Evolutionary conservation across 371 early-diverging fungal genomes (phyloP).

Genomic region (Mortierella sp.): DNA sequence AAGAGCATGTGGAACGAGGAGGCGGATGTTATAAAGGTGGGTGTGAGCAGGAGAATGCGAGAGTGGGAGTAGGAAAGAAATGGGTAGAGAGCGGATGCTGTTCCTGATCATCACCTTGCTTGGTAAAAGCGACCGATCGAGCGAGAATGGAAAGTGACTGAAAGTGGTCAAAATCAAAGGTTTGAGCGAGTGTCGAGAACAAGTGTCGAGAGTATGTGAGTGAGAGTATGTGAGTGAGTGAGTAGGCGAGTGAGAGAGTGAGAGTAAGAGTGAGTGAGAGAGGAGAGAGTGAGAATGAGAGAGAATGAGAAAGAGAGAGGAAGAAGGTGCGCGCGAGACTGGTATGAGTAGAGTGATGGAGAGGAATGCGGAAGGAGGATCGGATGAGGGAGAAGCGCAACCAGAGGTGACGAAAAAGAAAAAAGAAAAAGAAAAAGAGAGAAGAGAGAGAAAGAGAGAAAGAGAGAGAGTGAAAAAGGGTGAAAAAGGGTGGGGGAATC

Average conservation of each 20-base stretch:
- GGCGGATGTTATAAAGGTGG: no score
- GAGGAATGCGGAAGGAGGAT: no score
- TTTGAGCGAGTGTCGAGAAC: not conserved
- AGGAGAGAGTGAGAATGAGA: not conserved
- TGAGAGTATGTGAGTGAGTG: not conserved
- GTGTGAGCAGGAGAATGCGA: no score
- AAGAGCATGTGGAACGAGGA: no score
- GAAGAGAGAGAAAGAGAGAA: constrained; percentile 1
- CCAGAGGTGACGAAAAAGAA: not conserved
- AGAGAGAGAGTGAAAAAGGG: not conserved
- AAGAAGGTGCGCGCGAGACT: no score
- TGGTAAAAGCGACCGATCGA: not conserved
- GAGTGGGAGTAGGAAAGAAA: no score
- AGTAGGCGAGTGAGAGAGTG: not conserved
- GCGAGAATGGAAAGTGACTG: not conserved
- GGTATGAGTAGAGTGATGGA: no score
- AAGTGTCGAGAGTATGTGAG: not conserved
- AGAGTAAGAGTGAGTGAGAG: not conserved
- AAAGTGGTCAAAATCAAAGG: not conserved
- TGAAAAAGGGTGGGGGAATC: not conserved
- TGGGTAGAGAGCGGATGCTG: not conserved
- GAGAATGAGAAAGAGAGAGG: not conserved
- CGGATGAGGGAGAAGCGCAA: no score
- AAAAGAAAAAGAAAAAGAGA: not conserved
- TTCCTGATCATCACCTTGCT: not conserved